These are phyloP conservation scores for Spathaspora arborariae DNA, from an alignment of 805 yeast species.

Conservation along the genomic window DNA sequence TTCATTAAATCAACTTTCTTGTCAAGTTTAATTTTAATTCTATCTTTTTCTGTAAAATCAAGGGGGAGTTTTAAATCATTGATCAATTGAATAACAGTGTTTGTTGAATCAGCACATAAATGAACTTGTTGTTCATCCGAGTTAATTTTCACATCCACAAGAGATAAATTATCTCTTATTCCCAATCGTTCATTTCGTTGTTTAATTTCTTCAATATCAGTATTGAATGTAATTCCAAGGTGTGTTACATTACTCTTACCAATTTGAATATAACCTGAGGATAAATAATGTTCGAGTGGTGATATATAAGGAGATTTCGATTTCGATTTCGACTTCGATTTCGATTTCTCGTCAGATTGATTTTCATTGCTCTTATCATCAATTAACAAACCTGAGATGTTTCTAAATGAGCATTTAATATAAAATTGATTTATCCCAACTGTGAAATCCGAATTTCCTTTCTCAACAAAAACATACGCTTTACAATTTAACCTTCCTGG, in stretches of 20 bases:
- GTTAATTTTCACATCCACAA: constrained; percentile 44
- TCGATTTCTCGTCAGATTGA: not conserved
- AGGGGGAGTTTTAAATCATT: constrained; percentile 73
- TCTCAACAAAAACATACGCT: constrained; percentile 46
- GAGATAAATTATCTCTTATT: constrained; percentile 19
- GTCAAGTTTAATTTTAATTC: constrained; percentile 42
- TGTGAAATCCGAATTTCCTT: constrained; percentile 51
- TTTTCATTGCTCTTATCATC: constrained; percentile 46
- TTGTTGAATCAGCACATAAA: constrained; percentile 81
- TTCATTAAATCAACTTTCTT: constrained; percentile 37
- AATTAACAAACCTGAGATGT: constrained; percentile 50
- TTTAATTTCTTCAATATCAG: constrained; percentile 18
- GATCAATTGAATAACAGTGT: constrained; percentile 61
- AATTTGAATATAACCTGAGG: constrained; percentile 51
- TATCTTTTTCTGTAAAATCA: constrained; percentile 54
- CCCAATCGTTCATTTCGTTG: constrained; percentile 16
- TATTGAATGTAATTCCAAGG: constrained; percentile 28
- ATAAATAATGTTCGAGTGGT: constrained; percentile 34
- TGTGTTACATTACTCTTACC: constrained; percentile 42
- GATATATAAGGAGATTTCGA: constrained; percentile 13
- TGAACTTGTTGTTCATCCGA: constrained; percentile 48
- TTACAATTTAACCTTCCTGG: constrained; percentile 62
- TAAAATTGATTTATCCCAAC: constrained; percentile 27
- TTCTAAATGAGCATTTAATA: constrained; percentile 46
- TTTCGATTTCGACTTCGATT: not conserved